These are phyloP conservation scores for Plasmodium vivax DNA, from an alignment of 169 alveolate genomes.

Conservation along the genomic window DNA sequence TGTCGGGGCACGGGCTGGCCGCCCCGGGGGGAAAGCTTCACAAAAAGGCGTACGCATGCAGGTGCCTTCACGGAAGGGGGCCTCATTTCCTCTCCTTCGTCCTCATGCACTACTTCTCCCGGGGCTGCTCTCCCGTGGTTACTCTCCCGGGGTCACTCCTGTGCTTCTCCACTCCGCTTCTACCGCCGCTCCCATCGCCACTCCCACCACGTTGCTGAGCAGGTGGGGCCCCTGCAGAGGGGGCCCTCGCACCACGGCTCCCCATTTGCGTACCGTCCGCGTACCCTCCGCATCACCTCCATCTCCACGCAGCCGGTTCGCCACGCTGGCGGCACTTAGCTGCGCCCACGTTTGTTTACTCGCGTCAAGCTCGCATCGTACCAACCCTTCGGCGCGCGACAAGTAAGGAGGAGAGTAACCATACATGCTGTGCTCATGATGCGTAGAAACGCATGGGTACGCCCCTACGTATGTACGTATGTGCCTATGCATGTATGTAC, in stretches of 20 bases:
- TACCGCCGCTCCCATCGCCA: no score
- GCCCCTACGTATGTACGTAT: no score
- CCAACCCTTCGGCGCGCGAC: neutral
- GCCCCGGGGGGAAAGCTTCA: neutral
- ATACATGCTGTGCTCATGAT: neutral
- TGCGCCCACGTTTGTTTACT: neutral
- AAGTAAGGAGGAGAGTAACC: neutral
- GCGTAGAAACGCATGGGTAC: neutral
- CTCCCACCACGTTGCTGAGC: no score
- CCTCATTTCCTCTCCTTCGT: neutral
- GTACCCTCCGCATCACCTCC: neutral
- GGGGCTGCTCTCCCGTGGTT: neutral
- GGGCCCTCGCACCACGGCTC: no score
- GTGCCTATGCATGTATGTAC: neutral
- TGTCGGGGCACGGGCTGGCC: neutral
- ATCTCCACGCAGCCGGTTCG: neutral
- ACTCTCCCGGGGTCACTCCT: neutral
- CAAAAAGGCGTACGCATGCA: neutral
- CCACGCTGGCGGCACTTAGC: neutral
- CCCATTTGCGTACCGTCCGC: no score
- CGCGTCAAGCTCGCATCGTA: neutral
- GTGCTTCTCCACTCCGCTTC: neutral
- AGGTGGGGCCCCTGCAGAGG: no score
- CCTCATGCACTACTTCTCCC: neutral
- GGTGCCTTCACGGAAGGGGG: neutral